Evolutionary conservation across 352 stramenopile species (phyloP).

Genomic region (Phytophthora syringae): DNA sequence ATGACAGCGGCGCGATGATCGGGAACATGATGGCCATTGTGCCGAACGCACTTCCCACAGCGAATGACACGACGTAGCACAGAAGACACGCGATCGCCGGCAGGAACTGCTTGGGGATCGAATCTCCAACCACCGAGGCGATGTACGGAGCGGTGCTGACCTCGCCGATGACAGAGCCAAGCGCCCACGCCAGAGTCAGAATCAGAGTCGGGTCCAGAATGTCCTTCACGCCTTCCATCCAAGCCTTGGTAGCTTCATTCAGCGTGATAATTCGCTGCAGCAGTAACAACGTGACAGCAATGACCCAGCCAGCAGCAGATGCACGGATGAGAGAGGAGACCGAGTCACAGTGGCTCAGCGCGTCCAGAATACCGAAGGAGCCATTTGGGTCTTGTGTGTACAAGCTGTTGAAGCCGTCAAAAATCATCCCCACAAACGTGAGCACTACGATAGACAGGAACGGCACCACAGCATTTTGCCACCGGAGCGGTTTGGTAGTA

Average conservation of each 20-base stretch:
- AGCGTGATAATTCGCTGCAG: slow-evolving; percentile 87
- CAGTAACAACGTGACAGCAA: slow-evolving; percentile 75
- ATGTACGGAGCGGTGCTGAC: slow-evolving; percentile 87
- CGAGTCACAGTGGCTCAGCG: slow-evolving; percentile 81
- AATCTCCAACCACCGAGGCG: slow-evolving; percentile 74
- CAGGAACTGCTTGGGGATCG: slow-evolving; percentile 80
- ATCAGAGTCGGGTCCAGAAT: slow-evolving; percentile 92
- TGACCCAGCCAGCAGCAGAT: slow-evolving; percentile 77
- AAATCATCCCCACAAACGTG: slow-evolving; percentile 90
- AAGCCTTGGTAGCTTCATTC: slow-evolving; percentile 87
- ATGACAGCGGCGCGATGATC: slow-evolving; percentile 89
- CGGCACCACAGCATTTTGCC: slow-evolving; percentile 87
- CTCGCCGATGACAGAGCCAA: slow-evolving; percentile 86
- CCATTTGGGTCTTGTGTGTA: slow-evolving; percentile 52
- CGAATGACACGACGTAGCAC: slow-evolving; percentile 91
- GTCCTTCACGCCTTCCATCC: slow-evolving; percentile 92
- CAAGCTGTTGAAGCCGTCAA: slow-evolving; percentile 73
- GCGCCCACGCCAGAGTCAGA: slow-evolving; percentile 90
- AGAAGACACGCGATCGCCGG: slow-evolving; percentile 85
- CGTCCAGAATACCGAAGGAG: slow-evolving; percentile 66
- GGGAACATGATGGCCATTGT: slow-evolving; percentile 95
- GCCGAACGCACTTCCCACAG: slow-evolving; percentile 89
- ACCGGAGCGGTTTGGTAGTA: slow-evolving; percentile 73
- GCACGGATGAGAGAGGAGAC: slow-evolving; percentile 80
- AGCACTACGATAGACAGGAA: slow-evolving; percentile 84